Percentiles rank a stretch among this genome's conserved stretches.
Conservation (phyloP, 2,329 filamentous ascomycete genomes). For the Botrytis squamosa region DNA sequence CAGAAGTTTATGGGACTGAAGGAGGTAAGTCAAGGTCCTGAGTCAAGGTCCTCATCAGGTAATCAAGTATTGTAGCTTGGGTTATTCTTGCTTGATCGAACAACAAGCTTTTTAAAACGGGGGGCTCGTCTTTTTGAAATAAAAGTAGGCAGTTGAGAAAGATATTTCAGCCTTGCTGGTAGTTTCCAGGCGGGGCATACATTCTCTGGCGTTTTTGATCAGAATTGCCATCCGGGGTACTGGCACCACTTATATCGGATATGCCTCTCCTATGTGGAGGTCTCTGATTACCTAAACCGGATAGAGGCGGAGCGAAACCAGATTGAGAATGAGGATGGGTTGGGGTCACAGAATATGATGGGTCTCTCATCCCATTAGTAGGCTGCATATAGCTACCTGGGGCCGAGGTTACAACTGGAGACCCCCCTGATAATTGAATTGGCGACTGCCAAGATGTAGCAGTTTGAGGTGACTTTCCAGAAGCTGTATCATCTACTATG, state of each 20-base stretch:
- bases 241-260: conserved; percentile 36
- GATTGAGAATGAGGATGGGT: conserved; percentile 33
- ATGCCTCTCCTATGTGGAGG: conserved; percentile 35
- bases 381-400: conserved; percentile 33
- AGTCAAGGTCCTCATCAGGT: not conserved
- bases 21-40: not conserved
- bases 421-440: conserved; percentile 35
- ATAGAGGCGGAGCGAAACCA: conserved; percentile 27
- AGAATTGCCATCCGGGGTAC: conserved; percentile 32
- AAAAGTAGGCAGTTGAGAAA: not conserved
- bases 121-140: not conserved
- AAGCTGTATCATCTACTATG: conserved; percentile 38
- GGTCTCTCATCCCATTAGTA: conserved; percentile 31
- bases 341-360: conserved; percentile 36
- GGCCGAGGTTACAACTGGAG: conserved; percentile 33
- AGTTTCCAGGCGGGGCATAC: conserved; percentile 33
- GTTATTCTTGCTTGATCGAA: not conserved
- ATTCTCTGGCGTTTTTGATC: conserved; percentile 38
- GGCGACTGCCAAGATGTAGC: conserved; percentile 38
- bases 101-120: not conserved
- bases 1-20: not conserved
- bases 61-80: not conserved
- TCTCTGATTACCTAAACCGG: conserved; percentile 30
- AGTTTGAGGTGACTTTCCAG: conserved; percentile 39
- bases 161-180: conserved; percentile 28